Percentiles rank a stretch among this genome's conserved stretches.
Evolutionary conservation across 371 early-diverging fungal genomes (phyloP).

Genomic region (Mortierella sp.): DNA sequence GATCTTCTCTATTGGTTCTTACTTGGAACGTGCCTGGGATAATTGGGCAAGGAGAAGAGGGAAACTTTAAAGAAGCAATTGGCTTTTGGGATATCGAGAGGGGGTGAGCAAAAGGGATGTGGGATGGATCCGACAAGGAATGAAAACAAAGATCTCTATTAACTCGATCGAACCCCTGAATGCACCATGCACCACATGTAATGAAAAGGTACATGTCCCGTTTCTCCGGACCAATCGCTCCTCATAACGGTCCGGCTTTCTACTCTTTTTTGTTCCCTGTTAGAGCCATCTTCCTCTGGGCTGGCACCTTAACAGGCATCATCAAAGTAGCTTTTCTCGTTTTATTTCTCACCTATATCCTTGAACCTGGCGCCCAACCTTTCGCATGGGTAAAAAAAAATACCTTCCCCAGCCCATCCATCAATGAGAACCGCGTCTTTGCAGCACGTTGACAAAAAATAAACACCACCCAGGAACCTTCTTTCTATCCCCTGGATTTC

Average conservation of each 20-base stretch:
- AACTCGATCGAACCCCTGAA: background rate
- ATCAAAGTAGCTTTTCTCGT: background rate
- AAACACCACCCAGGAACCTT: background rate
- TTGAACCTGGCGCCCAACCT: background rate
- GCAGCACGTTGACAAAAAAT: background rate
- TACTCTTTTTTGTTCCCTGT: background rate
- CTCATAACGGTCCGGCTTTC: no score
- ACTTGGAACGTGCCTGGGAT: background rate
- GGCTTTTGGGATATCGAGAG: background rate
- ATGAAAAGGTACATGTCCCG: background rate
- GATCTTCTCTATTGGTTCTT: background rate
- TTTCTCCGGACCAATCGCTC: background rate
- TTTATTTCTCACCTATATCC: background rate
- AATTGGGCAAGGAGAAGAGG: background rate
- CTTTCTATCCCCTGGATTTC: background rate
- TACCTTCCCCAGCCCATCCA: no score
- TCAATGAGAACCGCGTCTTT: background rate
- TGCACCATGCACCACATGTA: background rate
- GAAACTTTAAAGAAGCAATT: background rate
- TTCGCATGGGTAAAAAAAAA: background rate
- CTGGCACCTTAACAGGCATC: background rate
- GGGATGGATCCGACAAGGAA: background rate
- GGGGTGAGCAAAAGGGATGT: background rate
- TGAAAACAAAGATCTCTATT: background rate
- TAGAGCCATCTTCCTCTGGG: background rate